Percentiles rank a stretch among this genome's conserved stretches.
Conservation (phyloP, 306 rosid species). For the Benincasa hispida region DNA sequence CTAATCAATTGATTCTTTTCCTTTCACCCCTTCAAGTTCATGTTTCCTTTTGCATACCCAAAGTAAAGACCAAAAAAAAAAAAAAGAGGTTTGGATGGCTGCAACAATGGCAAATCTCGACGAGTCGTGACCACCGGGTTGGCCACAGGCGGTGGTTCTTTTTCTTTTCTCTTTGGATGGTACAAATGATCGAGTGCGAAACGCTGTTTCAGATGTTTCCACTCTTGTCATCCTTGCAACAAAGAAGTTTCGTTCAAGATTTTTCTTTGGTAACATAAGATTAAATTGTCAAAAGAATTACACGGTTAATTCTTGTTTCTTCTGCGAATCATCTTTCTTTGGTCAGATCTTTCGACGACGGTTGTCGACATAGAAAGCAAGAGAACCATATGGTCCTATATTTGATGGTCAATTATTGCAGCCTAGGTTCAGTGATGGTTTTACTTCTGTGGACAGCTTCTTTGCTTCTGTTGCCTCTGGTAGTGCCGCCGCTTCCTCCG, state of each 20-base stretch:
- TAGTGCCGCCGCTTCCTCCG: constrained; percentile 16
- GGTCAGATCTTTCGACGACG: neutral
- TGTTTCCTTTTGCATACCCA: neutral
- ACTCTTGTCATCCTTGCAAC: neutral
- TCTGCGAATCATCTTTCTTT: neutral
- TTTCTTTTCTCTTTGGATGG: neutral
- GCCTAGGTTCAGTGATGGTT: neutral
- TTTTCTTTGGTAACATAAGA: neutral
- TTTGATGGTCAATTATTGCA: constrained; percentile 3
- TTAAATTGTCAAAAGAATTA: too few species aligned
- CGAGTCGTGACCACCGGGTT: neutral
- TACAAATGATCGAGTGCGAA: neutral
- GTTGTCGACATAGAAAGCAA: neutral
- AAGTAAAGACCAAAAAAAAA: neutral
- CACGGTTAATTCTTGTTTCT: too few species aligned
- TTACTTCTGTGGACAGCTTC: constrained; percentile 1
- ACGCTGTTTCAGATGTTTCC: neutral
- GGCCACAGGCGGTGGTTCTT: neutral
- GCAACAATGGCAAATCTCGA: neutral
- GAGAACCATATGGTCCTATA: neutral
- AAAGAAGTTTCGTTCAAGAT: neutral
- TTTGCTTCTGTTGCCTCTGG: constrained; percentile 7
- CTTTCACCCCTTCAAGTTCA: neutral
- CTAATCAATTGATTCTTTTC: neutral
- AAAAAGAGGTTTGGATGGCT: neutral